Evolutionary conservation across 495 filamentous ascomycete genomes (phyloP).

Genomic region (Xylaria palmicola): DNA sequence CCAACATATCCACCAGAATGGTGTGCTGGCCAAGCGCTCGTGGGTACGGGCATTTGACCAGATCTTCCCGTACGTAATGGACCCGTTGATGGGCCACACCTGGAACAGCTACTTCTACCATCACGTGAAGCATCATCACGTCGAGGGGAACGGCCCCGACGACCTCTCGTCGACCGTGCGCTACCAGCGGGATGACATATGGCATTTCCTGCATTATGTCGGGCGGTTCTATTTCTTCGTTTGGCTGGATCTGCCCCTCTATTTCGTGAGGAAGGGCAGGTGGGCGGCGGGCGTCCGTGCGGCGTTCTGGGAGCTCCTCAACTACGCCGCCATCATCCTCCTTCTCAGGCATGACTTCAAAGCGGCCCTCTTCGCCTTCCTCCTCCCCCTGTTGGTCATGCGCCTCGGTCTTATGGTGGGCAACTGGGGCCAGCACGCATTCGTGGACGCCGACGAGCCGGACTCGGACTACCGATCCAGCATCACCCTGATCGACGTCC

Average conservation of each 20-base stretch:
- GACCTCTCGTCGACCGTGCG: conserved; percentile 74
- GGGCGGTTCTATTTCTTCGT: conserved; percentile 68
- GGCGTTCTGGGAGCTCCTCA: conserved; percentile 56
- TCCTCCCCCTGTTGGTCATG: conserved; percentile 60
- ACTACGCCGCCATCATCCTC: conserved; percentile 48
- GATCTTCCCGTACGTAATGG: conserved; percentile 68
- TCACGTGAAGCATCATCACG: conserved; percentile 82
- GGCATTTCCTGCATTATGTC: conserved; percentile 66
- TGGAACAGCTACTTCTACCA: conserved; percentile 85
- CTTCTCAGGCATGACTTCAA: conserved; percentile 49
- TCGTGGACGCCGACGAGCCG: conserved; percentile 67
- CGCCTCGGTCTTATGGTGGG: conserved; percentile 68
- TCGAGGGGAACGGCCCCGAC: conserved; percentile 75
- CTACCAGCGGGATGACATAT: conserved; percentile 68
- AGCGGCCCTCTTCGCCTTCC: conserved; percentile 57
- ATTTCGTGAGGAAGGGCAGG: conserved; percentile 63
- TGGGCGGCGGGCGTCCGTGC: conserved; percentile 49
- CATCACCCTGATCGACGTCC: conserved; percentile 70
- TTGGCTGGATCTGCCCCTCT: conserved; percentile 72
- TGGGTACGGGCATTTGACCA: conserved; percentile 47
- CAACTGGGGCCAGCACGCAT: conserved; percentile 75
- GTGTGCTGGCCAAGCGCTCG: conserved; percentile 53
- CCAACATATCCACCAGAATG: conserved; percentile 76
- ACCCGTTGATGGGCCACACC: conserved; percentile 77
- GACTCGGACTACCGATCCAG: conserved; percentile 68